These are phyloP conservation scores for Fusarium pininemorale DNA, from an alignment of 2,329 filamentous ascomycete species.

Conservation along the genomic window DNA sequence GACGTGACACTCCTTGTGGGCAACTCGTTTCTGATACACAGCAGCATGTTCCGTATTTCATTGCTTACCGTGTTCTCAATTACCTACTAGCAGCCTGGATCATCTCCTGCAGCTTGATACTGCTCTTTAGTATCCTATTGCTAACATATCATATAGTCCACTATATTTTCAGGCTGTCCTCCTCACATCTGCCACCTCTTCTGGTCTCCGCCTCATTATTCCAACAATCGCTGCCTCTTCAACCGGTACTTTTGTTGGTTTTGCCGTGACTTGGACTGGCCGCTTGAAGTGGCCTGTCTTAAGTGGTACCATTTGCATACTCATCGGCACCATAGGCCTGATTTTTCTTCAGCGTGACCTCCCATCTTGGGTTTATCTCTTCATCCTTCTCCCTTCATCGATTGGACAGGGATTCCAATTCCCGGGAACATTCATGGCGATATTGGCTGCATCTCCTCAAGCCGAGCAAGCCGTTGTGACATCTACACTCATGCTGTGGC, in stretches of 20 bases:
- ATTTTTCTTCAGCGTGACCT: constrained; percentile 60
- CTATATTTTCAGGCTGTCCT: constrained; percentile 82
- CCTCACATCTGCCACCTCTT: constrained; percentile 72
- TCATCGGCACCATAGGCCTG: constrained; percentile 62
- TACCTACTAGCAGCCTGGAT: neutral
- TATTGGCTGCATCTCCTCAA: constrained; percentile 68
- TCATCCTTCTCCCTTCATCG: constrained; percentile 65
- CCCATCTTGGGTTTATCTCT: constrained; percentile 61
- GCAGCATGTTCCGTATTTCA: neutral
- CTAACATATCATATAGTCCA: constrained; percentile 55
- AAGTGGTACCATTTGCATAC: constrained; percentile 57
- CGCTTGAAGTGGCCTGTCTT: constrained; percentile 68
- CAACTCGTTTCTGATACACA: neutral
- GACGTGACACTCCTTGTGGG: neutral
- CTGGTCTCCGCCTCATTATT: constrained; percentile 76
- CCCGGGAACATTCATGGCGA: constrained; percentile 69
- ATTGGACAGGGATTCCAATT: constrained; percentile 72
- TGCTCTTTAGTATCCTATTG: neutral
- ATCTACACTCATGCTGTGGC: constrained; percentile 75
- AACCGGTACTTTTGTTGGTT: constrained; percentile 66
- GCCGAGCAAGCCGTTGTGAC: constrained; percentile 74
- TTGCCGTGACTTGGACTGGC: constrained; percentile 68
- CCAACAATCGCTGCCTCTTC: constrained; percentile 66
- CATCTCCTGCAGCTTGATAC: neutral
- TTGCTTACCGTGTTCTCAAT: neutral